Evolutionary conservation across 371 early-diverging fungal species (phyloP), one percentile per base, ranked within the genome.

Genomic region (Apophysomyces trapeziformis): DNA sequence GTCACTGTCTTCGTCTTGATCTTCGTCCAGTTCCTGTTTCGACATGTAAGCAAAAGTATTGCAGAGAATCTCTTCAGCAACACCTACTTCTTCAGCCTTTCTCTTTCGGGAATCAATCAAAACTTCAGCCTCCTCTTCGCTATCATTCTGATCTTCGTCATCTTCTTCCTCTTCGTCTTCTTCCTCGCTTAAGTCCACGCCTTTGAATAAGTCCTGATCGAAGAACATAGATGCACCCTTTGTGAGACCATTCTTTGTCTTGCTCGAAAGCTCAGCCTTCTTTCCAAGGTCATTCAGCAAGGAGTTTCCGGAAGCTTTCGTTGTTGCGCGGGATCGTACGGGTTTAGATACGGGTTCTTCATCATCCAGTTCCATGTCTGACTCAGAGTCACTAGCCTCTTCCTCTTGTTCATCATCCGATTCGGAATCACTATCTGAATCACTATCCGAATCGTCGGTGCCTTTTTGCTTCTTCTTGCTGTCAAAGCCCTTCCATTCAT

Each of bases 121-220:
- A 1, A 38, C 36, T 37, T 18, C 58, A 60, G 56, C 54, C 64
- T 36, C 66, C 14, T 64, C 69, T 13, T 66, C 68, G 21, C 70
- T 70, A 4, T 68, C 69, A 1, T 69, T 74, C 1, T 75, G 65
- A 7, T 73, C 75, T 0, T 80, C 82, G 2, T 83, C 84, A 32
- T 87, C 85, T 6, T 90, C 87, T 11, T 85, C 83, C 1, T 89
- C 89, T 41, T 86, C 85, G 39, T 88, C 88, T n/a, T 84, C 82
- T 16, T 88, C 78, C 32, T 84, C 86, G 3, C 79, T 78, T 9
- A 77, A 72, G 38, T 79, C 79, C 43, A 89, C 68, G 36, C 82
- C 85, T 71, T 94, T 89, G 80, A 97, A 97, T 35, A 96, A 70
- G 4, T 95, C 94, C 73, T 96, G 95, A 71, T 95, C 93, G 80